A percentile compares a stretch with the other conserved stretches of the same genome.
These are phyloP conservation scores for Schwanniomyces occidentalis DNA, from an alignment of 805 yeast species.

Conservation along the genomic window DNA sequence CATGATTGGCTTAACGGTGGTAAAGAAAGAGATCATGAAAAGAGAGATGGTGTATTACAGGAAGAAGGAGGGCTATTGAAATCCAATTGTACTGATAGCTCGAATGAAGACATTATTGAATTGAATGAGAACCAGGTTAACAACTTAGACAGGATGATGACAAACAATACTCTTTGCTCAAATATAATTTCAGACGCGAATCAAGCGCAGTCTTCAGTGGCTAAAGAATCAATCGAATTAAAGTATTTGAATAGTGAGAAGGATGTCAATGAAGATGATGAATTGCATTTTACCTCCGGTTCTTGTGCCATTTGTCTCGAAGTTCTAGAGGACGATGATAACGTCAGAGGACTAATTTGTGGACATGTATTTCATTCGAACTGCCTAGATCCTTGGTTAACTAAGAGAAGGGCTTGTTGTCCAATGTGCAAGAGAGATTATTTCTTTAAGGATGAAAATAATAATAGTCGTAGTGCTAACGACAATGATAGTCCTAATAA, in stretches of 20 bases:
- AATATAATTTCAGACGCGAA: constrained; percentile 9
- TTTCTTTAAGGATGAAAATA: constrained; percentile 37
- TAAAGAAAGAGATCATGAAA: constrained; percentile 47
- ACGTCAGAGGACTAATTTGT: constrained; percentile 72
- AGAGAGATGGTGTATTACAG: constrained; percentile 46
- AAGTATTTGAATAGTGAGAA: constrained; percentile 1
- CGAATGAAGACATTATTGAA: constrained; percentile 3
- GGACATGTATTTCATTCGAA: constrained; percentile 81
- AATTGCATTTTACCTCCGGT: constrained; percentile 59
- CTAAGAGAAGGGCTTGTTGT: constrained; percentile 72
- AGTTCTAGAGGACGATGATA: constrained; percentile 56
- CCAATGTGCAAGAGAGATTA: constrained; percentile 81
- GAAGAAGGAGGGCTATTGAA: constrained; percentile 23
- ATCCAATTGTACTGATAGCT: not conserved
- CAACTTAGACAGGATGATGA: not conserved
- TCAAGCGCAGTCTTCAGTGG: not conserved
- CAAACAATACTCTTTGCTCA: constrained; percentile 7
- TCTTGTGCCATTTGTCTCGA: constrained; percentile 81
- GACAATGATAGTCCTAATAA: constrained; percentile 7
- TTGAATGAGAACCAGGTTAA: constrained; percentile 1
- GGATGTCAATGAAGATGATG: constrained; percentile 1
- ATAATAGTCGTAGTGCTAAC: constrained; percentile 1
- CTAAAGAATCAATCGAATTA: constrained; percentile 6
- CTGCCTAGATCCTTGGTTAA: constrained; percentile 83
- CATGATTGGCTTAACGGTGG: constrained; percentile 64